Base-by-base conservation (phyloP, 163 green algal species). In the Chloromonas sp. region DNA sequence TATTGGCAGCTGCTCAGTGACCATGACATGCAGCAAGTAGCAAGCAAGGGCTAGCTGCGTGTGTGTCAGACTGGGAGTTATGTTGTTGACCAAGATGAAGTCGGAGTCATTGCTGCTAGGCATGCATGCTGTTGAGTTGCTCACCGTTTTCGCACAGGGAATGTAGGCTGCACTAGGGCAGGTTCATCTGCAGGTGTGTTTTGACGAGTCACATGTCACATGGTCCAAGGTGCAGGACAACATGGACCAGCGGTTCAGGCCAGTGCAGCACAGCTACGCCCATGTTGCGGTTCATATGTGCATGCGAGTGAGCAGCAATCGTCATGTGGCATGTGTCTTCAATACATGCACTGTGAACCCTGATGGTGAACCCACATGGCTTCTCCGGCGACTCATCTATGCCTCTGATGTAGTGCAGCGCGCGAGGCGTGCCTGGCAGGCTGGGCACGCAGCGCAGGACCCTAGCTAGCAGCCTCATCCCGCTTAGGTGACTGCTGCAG, bases 61-160 rank as follows among this genome's bases (percentile, higher is more conserved):
- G 36, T 36, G 36, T 36, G 36, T 36, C 36, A 36, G 36, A 36
- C 36, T 36, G 36, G 36, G 36, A 36, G 36, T 36, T 36, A 36
- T 36, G 36, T 36, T 36, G 36, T 36, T 36, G 36, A 36, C 36
- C 36, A 36, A 36, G 36, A 36, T 36, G 36, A 36, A 36, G 36
- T 36, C 36, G 36, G 36, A 36, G 36, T 36, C 36, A 36, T 36
- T 36, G 36, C 36, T 36, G 36, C 36, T 36, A 36, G 36, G 36
- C 36, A 36, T 36, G 36, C 36, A 36, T 36, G 94, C 2, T 98
- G 87, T n/a, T 98, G 70, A 14, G 96, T 93, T 0, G 92, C 66
- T 14, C 95, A 93, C n/a, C 74, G 84, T 77, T 91, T 91, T 77
- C 85, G 88, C 3, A 90, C 86, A 5, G 89, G 79, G 58, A 84